phyloP scores from a whole-genome alignment of 768 basidiomycete species.

The Hydnum rufescens region DNA sequence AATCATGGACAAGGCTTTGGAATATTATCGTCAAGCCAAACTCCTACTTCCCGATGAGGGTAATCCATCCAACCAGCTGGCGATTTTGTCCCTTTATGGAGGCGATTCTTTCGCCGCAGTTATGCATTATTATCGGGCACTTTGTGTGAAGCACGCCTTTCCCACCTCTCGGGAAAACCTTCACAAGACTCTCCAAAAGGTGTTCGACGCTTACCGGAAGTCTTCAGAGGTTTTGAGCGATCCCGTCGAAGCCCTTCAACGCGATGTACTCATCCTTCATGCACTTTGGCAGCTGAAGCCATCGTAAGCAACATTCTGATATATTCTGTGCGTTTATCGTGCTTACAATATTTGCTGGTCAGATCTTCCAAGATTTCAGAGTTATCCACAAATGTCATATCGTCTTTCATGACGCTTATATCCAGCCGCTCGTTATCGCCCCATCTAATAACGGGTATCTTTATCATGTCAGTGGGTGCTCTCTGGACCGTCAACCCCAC shows the following conservation, averaged over 20 bases:
- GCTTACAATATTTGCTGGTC: slow-evolving; percentile 7
- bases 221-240: slow-evolving; percentile 10
- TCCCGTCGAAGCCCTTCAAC: slow-evolving; percentile 30
- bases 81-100: slow-evolving; percentile 73
- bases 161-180: slow-evolving; percentile 78
- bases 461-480: slow-evolving; percentile 59
- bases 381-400: slow-evolving; percentile 19
- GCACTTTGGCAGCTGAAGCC: slow-evolving; percentile 41
- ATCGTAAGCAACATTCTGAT: slow-evolving; percentile 28
- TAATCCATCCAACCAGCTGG: slow-evolving; percentile 89
- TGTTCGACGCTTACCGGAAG: slow-evolving; percentile 34
- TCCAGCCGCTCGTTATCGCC: slow-evolving; percentile 49
- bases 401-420: slow-evolving; percentile 41
- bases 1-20: slow-evolving; percentile 51
- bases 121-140: slow-evolving; percentile 76
- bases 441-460: slow-evolving; percentile 54
- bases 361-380: slow-evolving; percentile 4
- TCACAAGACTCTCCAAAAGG: slow-evolving; percentile 44
- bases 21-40: slow-evolving; percentile 73
- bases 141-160: slow-evolving; percentile 74
- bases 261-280: slow-evolving; percentile 55
- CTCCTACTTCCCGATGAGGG: slow-evolving; percentile 72
- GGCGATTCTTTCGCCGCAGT: slow-evolving; percentile 63
- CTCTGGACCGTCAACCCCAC: slow-evolving; percentile 44
- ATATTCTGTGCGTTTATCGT: slow-evolving; percentile 1